Conservation (phyloP, 495 filamentous ascomycete genomes). For the Achaetomiella virescens region DNA sequence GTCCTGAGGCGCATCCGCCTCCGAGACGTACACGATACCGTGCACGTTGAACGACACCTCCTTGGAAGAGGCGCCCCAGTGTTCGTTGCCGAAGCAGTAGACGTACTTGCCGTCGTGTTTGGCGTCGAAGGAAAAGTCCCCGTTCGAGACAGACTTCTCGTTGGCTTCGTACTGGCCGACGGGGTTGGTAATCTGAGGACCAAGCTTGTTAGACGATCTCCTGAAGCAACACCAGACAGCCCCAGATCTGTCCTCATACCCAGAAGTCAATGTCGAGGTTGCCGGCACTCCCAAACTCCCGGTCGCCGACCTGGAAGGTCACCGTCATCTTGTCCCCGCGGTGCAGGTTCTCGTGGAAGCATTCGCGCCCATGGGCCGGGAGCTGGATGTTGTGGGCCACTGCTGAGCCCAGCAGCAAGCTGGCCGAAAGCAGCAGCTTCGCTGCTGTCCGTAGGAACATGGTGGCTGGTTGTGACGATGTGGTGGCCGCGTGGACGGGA, state of each 20-base stretch:
- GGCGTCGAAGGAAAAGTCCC: conserved; percentile 89
- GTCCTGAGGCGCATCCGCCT: conserved; percentile 75
- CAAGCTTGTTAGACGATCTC: background rate
- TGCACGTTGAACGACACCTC: conserved; percentile 99
- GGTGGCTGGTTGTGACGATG: conserved; percentile 7
- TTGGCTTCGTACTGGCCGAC: conserved; percentile 63
- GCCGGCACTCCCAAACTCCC: conserved; percentile 90
- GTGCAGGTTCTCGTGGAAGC: conserved; percentile 92
- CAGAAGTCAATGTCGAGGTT: conserved; percentile 97
- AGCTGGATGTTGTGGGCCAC: conserved; percentile 93
- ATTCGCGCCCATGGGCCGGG: conserved; percentile 83
- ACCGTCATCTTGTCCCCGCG: conserved; percentile 97
- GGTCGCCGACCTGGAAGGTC: conserved; percentile 94
- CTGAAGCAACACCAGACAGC: background rate
- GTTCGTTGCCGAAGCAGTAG: conserved; percentile 99
- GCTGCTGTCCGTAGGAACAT: conserved; percentile 36
- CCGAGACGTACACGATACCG: conserved; percentile 94
- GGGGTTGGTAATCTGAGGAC: conserved; percentile 74
- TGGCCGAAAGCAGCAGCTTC: conserved; percentile 56
- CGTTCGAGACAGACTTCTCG: conserved; percentile 73
- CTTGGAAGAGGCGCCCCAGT: conserved; percentile 85
- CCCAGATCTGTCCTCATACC: conserved; percentile 51
- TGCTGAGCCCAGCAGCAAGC: conserved; percentile 56
- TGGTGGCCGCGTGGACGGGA: conserved; percentile 2
- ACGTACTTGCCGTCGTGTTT: conserved; percentile 77